Base-by-base conservation (phyloP, 2,329 filamentous ascomycete species). In the Keithomyces neogunnii region DNA sequence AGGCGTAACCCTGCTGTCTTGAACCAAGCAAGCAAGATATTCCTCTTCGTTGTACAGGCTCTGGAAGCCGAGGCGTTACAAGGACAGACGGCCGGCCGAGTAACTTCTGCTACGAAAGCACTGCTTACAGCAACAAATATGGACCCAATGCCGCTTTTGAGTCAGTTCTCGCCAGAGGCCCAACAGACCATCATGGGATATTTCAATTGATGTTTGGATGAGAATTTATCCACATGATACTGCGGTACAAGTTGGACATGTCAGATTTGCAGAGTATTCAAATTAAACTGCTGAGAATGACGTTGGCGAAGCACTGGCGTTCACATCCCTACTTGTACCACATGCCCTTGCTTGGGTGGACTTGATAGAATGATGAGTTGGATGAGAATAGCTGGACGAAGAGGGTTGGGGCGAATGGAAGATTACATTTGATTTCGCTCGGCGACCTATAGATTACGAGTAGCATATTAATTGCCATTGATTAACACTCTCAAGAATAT, bases 1-100 rank as follows among this genome's bases (percentile, higher is more conserved):
- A 97, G 93, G 68, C 88, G 88, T 82, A 88, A 96, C 63, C 88
- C 89, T 1, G 84, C 82, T 11, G 88, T 96, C 45, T 76, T 89
- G 61, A 75, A 77, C 56, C 87, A 93, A 65, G 84, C 89, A 5
- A 81, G 81, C 57, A 89, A 90, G 67, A 80, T 91, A 53, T 97
- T 99, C 65, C 81, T 86, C 30, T 86, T 83, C 62, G 88, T 97
- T 51, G 89, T 85, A 30, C 86, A 95, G 67, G 92, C 91, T 26
- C 82, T 99, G 11, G 92, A 96, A 64, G 86, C 89, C 5, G 89
- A 96, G 64, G 92, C 91, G 19, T 75, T 99, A 40, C 88, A 91
- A 63, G 91, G 91, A 26, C 83, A 90, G 63, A 90, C 87, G 26
- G 89, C 88, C 30, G 80, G 76, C 55, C 83, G 86, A 55, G 86